phyloP scores from a whole-genome alignment of 805 yeast species.

The Nakazawaea holstii region DNA sequence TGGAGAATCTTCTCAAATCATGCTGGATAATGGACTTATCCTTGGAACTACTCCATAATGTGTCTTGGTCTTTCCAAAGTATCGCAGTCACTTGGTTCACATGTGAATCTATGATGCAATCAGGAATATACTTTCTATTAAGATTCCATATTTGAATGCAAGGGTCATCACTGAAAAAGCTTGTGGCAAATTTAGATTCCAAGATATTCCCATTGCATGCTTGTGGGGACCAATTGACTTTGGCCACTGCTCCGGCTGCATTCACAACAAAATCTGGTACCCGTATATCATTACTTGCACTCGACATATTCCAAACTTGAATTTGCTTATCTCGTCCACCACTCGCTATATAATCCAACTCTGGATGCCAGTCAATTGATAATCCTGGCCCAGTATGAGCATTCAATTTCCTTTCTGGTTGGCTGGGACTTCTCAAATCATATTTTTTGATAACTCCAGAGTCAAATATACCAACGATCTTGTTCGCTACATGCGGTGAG shows the following conservation, averaged over 20 bases:
- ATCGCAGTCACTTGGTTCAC: constrained; percentile 50
- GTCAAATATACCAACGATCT: constrained; percentile 79
- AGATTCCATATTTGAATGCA: constrained; percentile 66
- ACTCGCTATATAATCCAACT: constrained; percentile 71
- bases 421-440: constrained; percentile 69
- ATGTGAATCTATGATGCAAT: constrained; percentile 44
- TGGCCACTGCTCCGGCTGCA: constrained; percentile 75
- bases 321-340: constrained; percentile 90
- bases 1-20: constrained; percentile 38
- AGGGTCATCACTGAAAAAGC: constrained; percentile 69
- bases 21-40: constrained; percentile 45
- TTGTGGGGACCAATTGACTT: constrained; percentile 63
- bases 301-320: constrained; percentile 66
- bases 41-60: constrained; percentile 43
- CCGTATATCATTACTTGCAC: constrained; percentile 28
- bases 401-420: constrained; percentile 65
- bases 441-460: constrained; percentile 82
- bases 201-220: constrained; percentile 33
- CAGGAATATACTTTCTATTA: constrained; percentile 68
- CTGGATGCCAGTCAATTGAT: constrained; percentile 85
- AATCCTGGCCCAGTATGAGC: constrained; percentile 93
- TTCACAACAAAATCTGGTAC: constrained; percentile 67
- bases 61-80: constrained; percentile 41
- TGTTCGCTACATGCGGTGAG: constrained; percentile 45
- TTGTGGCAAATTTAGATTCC: constrained; percentile 67